Evolutionary conservation across 495 filamentous ascomycete species (phyloP), one percentile per base, ranked within the genome.

Genomic region (Talaromyces ruber): DNA sequence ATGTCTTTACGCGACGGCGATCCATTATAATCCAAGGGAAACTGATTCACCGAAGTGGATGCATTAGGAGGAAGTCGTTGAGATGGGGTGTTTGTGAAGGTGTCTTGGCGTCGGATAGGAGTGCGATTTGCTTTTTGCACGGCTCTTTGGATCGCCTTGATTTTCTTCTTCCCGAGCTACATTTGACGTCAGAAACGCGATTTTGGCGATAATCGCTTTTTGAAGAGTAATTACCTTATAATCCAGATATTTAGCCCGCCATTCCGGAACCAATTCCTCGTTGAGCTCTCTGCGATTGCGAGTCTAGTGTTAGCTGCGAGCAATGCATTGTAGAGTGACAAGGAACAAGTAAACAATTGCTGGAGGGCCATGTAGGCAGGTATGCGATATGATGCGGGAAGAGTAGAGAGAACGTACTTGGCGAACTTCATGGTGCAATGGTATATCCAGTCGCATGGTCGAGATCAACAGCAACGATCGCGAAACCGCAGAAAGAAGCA

Each of bases 241-340:
- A 75, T 96, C 85, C 62, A 97, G 81, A 74, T 96, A 97, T 72
- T 96, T 95, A 64, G 83, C 85, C 65, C 88, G 84, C 92, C 92
- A 97, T 82, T 97, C 92, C 78, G 92, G 90, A 64, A 96, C 90
- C 26, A 90, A 83, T 62, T 94, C 88, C 70, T 87, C 84, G 58
- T 97, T 92, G 61, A 97, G 80, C 77, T 95, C 90, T 74, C 85
- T 88, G 61, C 60, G 30, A 53, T 52, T 47, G 28, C 25, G 24
- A 7, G 28, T 21, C 0, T 52, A 45, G 37, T 52, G 63, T 71
- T 59, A 67, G 66, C 69, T 63, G 70, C 51, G 16, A 29, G 51
- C 8, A 54, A 29, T 25, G 51, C 51, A 28, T 25, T 24, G 50
- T 26, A 25, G 50, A 8, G 22, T 14, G 51, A 54, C 22, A 28